A percentile compares a stretch with the other conserved stretches of the same genome.
Evolutionary conservation across 169 alveolate species (phyloP).

Genomic region (Eimeria necatrix): DNA sequence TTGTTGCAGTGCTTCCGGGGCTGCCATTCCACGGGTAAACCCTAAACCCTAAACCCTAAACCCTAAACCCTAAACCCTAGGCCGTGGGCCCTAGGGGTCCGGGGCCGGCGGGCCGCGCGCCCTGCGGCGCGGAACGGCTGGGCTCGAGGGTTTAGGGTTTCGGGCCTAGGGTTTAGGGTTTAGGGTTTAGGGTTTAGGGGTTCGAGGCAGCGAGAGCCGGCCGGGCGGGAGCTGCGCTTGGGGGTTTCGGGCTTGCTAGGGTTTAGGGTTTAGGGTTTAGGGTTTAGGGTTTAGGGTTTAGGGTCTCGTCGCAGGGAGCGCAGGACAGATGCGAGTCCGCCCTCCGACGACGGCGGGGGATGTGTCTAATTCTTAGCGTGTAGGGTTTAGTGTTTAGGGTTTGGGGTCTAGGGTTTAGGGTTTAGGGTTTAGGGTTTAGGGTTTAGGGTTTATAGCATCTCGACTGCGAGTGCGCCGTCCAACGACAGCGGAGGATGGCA

Average conservation of each 20-base stretch:
- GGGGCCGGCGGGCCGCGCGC: neutral
- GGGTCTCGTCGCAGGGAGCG: no score
- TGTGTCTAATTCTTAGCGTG: no score
- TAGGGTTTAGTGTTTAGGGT: neutral
- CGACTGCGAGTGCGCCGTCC: no score
- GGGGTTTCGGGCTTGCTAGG: neutral
- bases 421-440: constrained; percentile 24
- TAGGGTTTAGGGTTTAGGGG: neutral
- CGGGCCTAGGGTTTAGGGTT: neutral
- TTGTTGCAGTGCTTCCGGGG: constrained; percentile 7
- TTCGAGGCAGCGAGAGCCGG: neutral
- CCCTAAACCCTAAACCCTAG: neutral
- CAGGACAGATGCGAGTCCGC: neutral
- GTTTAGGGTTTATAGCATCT: no score
- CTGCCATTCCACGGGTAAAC: constrained; percentile 24
- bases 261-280: neutral
- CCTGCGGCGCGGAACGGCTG: no score
- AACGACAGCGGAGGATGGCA: no score
- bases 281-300: neutral
- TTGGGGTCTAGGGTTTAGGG: neutral
- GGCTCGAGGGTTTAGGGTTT: neutral
- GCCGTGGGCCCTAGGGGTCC: neutral
- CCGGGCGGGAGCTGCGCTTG: no score
- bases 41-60: neutral
- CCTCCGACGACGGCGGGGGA: no score